Evolutionary conservation across 768 basidiomycete species (phyloP).

Genomic region (Steccherinum ochraceum): DNA sequence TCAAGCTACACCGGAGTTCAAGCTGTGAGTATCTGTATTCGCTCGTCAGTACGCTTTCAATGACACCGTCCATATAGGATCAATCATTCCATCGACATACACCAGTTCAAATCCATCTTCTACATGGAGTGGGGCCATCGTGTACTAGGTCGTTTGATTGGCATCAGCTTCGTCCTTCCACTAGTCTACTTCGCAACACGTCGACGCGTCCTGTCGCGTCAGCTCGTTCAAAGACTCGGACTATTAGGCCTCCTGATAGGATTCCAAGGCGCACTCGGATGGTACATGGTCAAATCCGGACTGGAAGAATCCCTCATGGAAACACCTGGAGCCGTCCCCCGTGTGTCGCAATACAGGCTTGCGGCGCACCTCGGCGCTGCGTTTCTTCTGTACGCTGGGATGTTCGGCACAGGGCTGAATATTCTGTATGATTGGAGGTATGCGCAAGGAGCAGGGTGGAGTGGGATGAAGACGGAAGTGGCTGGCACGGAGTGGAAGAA

Average conservation of each 20-base stretch:
- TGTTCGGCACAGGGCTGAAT: constrained; percentile 75
- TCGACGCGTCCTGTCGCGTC: constrained; percentile 55
- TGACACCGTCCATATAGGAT: no score
- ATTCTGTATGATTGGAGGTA: constrained; percentile 77
- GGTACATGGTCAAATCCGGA: constrained; percentile 99
- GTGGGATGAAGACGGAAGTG: constrained; percentile 36
- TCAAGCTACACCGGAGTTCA: constrained; percentile 91
- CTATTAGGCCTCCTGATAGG: constrained; percentile 81
- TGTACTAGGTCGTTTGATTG: constrained; percentile 83
- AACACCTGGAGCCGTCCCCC: constrained; percentile 79
- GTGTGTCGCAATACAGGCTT: constrained; percentile 94
- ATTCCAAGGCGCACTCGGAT: constrained; percentile 86
- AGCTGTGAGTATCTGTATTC: constrained; percentile 88
- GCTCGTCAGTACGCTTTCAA: no score
- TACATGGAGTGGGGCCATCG: constrained; percentile 99
- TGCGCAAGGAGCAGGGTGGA: constrained; percentile 51
- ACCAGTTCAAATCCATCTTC: constrained; percentile 94
- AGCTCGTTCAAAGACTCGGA: constrained; percentile 57
- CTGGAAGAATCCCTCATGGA: constrained; percentile 78
- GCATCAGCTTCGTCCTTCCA: constrained; percentile 77
- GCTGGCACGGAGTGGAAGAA: constrained; percentile 32
- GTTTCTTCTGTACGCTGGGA: constrained; percentile 87
- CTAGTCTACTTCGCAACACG: constrained; percentile 72
- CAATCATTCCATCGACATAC: constrained; percentile 81
- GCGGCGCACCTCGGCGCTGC: constrained; percentile 94